A percentile compares a stretch with the other conserved stretches of the same genome.
Evolutionary conservation across 805 yeast species (phyloP).

Genomic region (Blastobotrys robertii): DNA sequence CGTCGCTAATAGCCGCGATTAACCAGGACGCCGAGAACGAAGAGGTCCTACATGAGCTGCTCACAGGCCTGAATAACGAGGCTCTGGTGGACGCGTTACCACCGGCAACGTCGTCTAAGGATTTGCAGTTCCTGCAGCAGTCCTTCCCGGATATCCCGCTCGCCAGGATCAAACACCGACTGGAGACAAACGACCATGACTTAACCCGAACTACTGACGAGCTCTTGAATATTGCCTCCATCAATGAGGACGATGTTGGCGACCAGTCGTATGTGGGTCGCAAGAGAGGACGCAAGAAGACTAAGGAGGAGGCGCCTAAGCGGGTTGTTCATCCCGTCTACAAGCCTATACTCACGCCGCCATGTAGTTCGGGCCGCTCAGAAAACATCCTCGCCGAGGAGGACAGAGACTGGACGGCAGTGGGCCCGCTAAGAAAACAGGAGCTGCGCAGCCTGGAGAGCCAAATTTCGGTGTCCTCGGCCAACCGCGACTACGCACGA

Average conservation of each 20-base stretch:
- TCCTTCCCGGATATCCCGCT: slow-evolving; percentile 14
- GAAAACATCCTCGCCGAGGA: too few relatives aligned
- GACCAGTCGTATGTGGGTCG: too few relatives aligned
- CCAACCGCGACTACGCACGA: not conserved
- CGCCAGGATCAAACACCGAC: slow-evolving; percentile 7
- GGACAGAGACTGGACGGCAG: not conserved
- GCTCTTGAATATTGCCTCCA: slow-evolving; percentile 9
- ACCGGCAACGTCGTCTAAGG: not conserved
- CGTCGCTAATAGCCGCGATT: slow-evolving; percentile 5
- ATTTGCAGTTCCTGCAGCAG: slow-evolving; percentile 9
- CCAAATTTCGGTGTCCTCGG: not conserved
- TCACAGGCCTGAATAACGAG: slow-evolving; percentile 5
- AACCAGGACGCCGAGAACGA: slow-evolving; percentile 1
- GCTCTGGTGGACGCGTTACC: not conserved
- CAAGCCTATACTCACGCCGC: not conserved
- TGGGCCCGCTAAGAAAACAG: not conserved
- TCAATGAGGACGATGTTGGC: not conserved
- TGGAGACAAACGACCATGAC: slow-evolving; percentile 10
- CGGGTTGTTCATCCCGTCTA: not conserved
- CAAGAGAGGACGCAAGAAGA: not conserved
- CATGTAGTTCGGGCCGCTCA: too few relatives aligned
- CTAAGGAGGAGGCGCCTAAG: slow-evolving; percentile 8
- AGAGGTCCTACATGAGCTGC: not conserved
- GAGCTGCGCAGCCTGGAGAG: not conserved
- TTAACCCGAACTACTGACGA: slow-evolving; percentile 11